Percentiles rank a stretch among this genome's conserved stretches.
Conservation (phyloP, 2,329 filamentous ascomycete genomes). For the Arthrobotrys musiformis region DNA sequence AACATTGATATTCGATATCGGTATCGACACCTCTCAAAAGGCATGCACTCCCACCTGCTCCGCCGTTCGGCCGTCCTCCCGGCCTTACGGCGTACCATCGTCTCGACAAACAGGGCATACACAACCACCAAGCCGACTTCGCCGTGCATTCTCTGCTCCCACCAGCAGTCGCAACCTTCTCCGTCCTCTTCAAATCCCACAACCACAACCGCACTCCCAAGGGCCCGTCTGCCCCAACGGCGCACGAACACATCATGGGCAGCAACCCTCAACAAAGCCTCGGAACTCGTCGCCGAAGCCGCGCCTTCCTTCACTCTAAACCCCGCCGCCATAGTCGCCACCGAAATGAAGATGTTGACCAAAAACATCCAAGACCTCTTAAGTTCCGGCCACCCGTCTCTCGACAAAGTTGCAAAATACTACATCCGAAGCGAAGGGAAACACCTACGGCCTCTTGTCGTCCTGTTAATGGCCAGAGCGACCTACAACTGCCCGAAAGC, state of each 20-base stretch:
- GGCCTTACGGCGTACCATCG: constrained; percentile 21
- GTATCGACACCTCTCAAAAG: too few relatives aligned
- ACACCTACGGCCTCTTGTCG: constrained; percentile 91
- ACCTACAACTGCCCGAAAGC: constrained; percentile 80
- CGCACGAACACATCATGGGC: constrained; percentile 36
- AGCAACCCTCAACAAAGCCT: constrained; percentile 52
- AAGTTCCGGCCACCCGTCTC: constrained; percentile 90
- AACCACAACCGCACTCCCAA: background rate
- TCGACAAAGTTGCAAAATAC: constrained; percentile 97
- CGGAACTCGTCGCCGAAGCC: constrained; percentile 50
- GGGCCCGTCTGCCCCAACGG: constrained; percentile 16
- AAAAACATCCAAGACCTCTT: constrained; percentile 93
- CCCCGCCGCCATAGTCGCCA: constrained; percentile 49
- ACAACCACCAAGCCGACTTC: constrained; percentile 20
- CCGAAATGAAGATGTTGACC: constrained; percentile 82
- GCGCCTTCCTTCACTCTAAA: constrained; percentile 53
- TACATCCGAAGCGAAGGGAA: constrained; percentile 97
- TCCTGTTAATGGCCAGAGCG: constrained; percentile 94
- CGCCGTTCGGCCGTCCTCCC: constrained; percentile 39
- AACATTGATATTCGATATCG: background rate
- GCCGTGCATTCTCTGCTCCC: constrained; percentile 45
- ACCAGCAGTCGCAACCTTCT: constrained; percentile 24
- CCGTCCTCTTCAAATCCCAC: background rate
- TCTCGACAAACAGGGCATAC: constrained; percentile 36
- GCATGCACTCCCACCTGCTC: constrained; percentile 23